A percentile compares a stretch with the other conserved stretches of the same genome.
Evolutionary conservation across 805 yeast species (phyloP).

Genomic region (Metschnikowia henanensis): DNA sequence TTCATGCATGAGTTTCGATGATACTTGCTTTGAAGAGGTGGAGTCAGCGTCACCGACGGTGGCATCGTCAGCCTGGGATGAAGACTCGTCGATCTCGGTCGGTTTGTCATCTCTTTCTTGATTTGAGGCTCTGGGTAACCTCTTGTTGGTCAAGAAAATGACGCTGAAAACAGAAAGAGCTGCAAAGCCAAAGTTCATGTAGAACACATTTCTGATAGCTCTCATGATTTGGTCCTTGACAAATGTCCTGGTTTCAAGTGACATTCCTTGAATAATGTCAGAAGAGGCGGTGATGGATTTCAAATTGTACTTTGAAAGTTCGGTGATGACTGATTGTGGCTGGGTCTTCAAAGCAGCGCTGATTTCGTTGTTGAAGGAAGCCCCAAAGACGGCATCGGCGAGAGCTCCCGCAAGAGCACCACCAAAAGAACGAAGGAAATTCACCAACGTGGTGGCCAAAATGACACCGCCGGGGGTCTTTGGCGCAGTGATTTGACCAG

Average conservation of each 20-base stretch:
- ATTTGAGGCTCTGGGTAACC: slow-evolving; percentile 31
- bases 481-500: slow-evolving; percentile 52
- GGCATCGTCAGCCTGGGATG: neutral
- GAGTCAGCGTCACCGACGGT: slow-evolving; percentile 1
- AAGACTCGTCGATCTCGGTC: neutral
- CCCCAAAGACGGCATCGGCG: slow-evolving; percentile 41
- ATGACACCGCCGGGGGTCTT: slow-evolving; percentile 50
- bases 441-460: slow-evolving; percentile 45
- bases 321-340: slow-evolving; percentile 19
- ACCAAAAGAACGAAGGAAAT: slow-evolving; percentile 46
- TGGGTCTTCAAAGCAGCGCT: slow-evolving; percentile 10
- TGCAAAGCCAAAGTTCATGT: slow-evolving; percentile 39
- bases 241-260: slow-evolving; percentile 21
- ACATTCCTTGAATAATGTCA: slow-evolving; percentile 16
- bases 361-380: slow-evolving; percentile 20
- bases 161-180: slow-evolving; percentile 29
- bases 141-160: slow-evolving; percentile 41
- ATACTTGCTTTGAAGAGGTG: neutral
- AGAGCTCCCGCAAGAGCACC: slow-evolving; percentile 46
- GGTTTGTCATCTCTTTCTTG: slow-evolving; percentile 15
- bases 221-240: slow-evolving; percentile 32
- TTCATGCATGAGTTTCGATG: too few species aligned
- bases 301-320: slow-evolving; percentile 19
- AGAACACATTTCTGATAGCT: slow-evolving; percentile 41
- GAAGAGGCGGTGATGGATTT: slow-evolving; percentile 18